Conservation (phyloP, 2,329 filamentous ascomycete species). For the Botryosphaeria agaves region DNA sequence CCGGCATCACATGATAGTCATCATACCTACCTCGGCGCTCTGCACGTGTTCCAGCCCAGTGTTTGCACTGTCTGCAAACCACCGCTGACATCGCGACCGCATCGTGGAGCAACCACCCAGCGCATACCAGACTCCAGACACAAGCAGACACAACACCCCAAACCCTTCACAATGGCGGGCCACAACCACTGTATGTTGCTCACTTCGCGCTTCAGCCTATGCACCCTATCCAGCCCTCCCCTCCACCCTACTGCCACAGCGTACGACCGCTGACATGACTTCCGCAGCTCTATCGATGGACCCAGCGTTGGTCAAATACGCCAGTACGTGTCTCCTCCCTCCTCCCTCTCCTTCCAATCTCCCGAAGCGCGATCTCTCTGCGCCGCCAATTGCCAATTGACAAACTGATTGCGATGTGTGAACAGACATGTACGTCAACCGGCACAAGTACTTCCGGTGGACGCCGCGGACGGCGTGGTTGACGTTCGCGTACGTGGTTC, state of each 20-base stretch:
- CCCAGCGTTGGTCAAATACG: constrained; percentile 39
- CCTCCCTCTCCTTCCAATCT: constrained; percentile 11
- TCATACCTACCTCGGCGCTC: too few relatives aligned
- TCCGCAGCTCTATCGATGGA: constrained; percentile 30
- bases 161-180: constrained; percentile 14
- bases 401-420: constrained; percentile 5
- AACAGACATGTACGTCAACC: constrained; percentile 64
- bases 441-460: constrained; percentile 93
- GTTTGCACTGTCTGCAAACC: too few relatives aligned
- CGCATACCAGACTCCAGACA: too few relatives aligned
- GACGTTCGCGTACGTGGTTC: constrained; percentile 57
- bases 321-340: constrained; percentile 26
- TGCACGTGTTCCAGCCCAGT: too few relatives aligned
- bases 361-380: too few relatives aligned
- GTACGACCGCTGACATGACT: constrained; percentile 6
- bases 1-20: too few relatives aligned
- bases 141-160: too few relatives aligned
- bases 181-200: constrained; percentile 18
- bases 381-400: too few relatives aligned
- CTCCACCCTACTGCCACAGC: not conserved
- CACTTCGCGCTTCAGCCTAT: too few relatives aligned
- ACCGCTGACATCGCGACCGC: too few relatives aligned
- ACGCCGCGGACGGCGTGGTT: constrained; percentile 67
- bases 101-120: too few relatives aligned
- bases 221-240: too few relatives aligned